Evolutionary conservation across 331 rosid genomes (phyloP), one percentile per base, ranked within the genome.

Genomic region (Prunus yedoensis): DNA sequence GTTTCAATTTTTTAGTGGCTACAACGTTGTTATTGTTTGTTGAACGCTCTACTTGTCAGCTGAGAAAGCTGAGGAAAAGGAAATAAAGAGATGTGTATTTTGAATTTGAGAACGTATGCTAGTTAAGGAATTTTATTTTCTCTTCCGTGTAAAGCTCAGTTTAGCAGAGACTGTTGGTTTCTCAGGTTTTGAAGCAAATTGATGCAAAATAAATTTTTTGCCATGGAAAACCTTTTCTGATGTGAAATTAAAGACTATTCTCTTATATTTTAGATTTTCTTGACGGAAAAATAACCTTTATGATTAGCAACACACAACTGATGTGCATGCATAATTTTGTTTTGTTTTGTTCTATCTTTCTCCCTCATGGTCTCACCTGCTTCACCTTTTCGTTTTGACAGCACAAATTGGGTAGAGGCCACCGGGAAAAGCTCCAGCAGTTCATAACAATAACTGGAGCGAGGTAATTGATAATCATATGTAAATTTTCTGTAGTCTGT

Each of bases 401-500:
- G 99, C 92, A 93, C 74, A 95, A 92, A 72, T 80, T 90, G 82
- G 96, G 93, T 50, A 89, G 98, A 85, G 94, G 98, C 38, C 92
- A 92, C 43, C 98, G 98, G 4, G 99, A 95, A 81, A 95, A 95
- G 87, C 81, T 95, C 77, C 98, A 95, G 86, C 99, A 95, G 88
- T 95, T 95, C 83, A 80, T 95, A 75, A 61, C 92, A 23, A 92
- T 95, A 78, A 95, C 99, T 46, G 98, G 98, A 56, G 92, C 98
- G 12, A 92, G 95, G 98, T 95, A 87, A 74, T 72, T 21, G 60
- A 17, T 59, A 21, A 75, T 41, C 74, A 10, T 41, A 47, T 20
- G 11, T 76, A 68, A 65, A 23, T 67, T 62, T 71, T 30, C 32
- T 59, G 66, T 68, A 47, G 16, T 56, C 76, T 53, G 15, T 53